phyloP scores from a whole-genome alignment of 179 eudicot genomes.

The Carnegiea gigantea region DNA sequence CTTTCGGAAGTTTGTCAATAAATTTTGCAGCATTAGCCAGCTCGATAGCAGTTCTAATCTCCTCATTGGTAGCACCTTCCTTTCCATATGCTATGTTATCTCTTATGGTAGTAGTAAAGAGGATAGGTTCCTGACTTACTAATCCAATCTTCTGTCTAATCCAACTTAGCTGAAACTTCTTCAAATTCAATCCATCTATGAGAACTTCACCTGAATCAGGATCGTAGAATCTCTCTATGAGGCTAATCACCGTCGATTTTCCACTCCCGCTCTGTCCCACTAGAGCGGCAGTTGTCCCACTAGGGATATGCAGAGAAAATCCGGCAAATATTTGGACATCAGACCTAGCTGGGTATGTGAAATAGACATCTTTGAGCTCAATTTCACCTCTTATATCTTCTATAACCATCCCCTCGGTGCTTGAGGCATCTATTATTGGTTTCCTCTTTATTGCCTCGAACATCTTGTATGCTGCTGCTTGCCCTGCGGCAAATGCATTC shows the following conservation, averaged over 20 bases:
- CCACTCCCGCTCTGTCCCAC: slow-evolving; percentile 98
- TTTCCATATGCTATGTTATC: slow-evolving; percentile 82
- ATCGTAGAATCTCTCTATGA: slow-evolving; percentile 84
- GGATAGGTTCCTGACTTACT: slow-evolving; percentile 79
- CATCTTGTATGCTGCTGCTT: slow-evolving; percentile 93
- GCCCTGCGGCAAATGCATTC: slow-evolving; percentile 83
- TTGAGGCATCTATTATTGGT: slow-evolving; percentile 64
- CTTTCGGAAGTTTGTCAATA: slow-evolving; percentile 80
- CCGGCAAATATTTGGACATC: slow-evolving; percentile 75
- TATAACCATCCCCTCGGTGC: slow-evolving; percentile 48
- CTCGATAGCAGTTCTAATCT: slow-evolving; percentile 65
- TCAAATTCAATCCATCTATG: slow-evolving; percentile 70
- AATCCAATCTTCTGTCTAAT: slow-evolving; percentile 73
- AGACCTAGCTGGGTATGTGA: slow-evolving; percentile 79
- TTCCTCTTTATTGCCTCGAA: slow-evolving; percentile 64
- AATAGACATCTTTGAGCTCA: slow-evolving; percentile 67
- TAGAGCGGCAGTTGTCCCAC: slow-evolving; percentile 72
- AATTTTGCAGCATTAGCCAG: slow-evolving; percentile 85
- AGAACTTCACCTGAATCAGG: slow-evolving; percentile 80
- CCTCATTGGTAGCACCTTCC: slow-evolving; percentile 58
- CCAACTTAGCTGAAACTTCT: slow-evolving; percentile 60
- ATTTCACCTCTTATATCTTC: slow-evolving; percentile 72
- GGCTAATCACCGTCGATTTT: slow-evolving; percentile 78
- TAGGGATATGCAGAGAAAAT: slow-evolving; percentile 53
- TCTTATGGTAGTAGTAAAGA: slow-evolving; percentile 61